A percentile compares a stretch with the other conserved stretches of the same genome.
Conservation (phyloP, 2,329 filamentous ascomycete species). For the Sporothrix protearum region DNA sequence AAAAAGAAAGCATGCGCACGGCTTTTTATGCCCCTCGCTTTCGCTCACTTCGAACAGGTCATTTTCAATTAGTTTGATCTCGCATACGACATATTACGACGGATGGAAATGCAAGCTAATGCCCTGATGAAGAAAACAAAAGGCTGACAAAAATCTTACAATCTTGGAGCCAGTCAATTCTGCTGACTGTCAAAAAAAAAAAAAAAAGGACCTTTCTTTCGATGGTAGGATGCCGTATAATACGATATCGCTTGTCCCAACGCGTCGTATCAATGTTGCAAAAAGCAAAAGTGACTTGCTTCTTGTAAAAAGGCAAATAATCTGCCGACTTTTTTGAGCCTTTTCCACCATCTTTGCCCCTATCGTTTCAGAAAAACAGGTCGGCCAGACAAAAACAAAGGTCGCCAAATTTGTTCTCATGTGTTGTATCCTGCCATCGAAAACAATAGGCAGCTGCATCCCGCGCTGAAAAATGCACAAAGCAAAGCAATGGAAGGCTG, state of each 20-base stretch:
- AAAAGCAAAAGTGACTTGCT: neutral
- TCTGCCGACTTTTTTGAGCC: neutral
- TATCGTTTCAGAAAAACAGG: neutral
- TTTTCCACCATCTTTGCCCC: neutral
- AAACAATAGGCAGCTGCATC: neutral
- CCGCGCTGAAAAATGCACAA: neutral
- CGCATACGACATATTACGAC: neutral
- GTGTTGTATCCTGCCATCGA: neutral
- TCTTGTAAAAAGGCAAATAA: neutral
- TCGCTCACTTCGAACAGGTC: neutral
- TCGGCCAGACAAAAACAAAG: neutral
- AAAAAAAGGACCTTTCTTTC: neutral
- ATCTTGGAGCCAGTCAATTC: neutral
- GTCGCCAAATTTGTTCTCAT: neutral
- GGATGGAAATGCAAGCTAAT: neutral
- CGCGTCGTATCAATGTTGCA: slow-evolving; percentile 2
- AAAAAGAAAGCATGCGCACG: neutral
- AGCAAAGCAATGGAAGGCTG: neutral
- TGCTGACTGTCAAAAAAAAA: neutral
- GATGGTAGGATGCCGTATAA: neutral
- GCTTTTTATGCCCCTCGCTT: neutral
- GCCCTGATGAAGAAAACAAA: neutral
- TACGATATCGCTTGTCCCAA: slow-evolving; percentile 12
- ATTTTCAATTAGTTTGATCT: neutral
- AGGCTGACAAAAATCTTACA: slow-evolving; percentile 3